Conservation (phyloP, 805 yeast genomes). For the Priceomyces melissophilus region DNA sequence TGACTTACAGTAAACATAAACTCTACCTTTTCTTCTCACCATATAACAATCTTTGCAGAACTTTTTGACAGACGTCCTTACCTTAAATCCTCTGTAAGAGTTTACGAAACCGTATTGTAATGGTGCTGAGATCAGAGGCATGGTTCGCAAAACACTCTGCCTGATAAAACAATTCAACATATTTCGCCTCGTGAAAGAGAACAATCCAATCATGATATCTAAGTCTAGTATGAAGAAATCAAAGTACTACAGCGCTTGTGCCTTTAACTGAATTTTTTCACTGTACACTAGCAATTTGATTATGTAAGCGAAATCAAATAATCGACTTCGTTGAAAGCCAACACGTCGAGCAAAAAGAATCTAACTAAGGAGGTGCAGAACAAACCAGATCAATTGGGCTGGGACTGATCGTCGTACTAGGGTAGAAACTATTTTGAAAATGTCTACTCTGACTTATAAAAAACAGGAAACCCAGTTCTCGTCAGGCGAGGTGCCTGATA, state of each 20-base stretch:
- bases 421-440: constrained; percentile 18
- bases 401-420: constrained; percentile 5
- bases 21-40: constrained; percentile 93
- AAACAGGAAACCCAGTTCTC: constrained; percentile 66
- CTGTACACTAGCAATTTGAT: not conserved
- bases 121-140: too few species aligned
- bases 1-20: constrained; percentile 88
- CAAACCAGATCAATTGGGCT: not conserved
- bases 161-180: too few species aligned
- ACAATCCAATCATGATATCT: too few species aligned
- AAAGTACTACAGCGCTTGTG: too few species aligned
- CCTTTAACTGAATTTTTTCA: constrained; percentile 1
- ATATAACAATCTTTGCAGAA: constrained; percentile 86
- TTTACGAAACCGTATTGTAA: too few species aligned
- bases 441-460: constrained; percentile 84
- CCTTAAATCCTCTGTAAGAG: constrained; percentile 72
- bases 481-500: constrained; percentile 73
- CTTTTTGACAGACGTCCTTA: constrained; percentile 88
- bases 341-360: constrained; percentile 8
- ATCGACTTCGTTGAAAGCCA: constrained; percentile 4
- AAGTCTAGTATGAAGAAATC: too few species aligned
- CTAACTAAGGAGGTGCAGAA: not conserved
- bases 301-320: constrained; percentile 3
- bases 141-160: too few species aligned
- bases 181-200: too few species aligned